A percentile compares a stretch with the other conserved stretches of the same genome.
These are phyloP conservation scores for Umbelopsis isabellina DNA, from an alignment of 192 early-diverging fungal genomes.

Conservation along the genomic window DNA sequence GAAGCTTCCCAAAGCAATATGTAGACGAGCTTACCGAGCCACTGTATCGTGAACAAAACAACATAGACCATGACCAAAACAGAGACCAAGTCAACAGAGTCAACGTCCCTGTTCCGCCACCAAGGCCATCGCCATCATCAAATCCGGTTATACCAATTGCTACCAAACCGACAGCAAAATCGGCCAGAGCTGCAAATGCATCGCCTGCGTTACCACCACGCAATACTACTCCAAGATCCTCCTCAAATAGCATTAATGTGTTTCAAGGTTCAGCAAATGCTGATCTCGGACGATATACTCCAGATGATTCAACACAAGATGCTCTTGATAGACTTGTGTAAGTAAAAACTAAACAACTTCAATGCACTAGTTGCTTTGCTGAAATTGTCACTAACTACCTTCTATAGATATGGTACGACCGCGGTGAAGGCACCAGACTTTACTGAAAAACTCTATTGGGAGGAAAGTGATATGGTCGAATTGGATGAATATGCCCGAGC, in stretches of 20 bases:
- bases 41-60: neutral
- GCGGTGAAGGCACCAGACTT: neutral
- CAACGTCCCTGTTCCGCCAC: neutral
- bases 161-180: neutral
- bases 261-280: neutral
- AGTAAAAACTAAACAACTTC: neutral
- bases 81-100: neutral
- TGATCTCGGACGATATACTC: neutral
- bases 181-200: neutral
- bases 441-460: neutral
- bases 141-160: slow-evolving; percentile 5
- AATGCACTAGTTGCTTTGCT: neutral
- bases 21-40: neutral
- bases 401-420: neutral
- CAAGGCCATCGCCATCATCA: neutral
- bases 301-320: neutral
- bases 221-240: neutral
- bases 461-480: slow-evolving; percentile 37
- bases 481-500: slow-evolving; percentile 33
- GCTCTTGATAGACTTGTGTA: slow-evolving; percentile 10
- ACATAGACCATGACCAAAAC: neutral
- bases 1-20: slow-evolving; percentile 19
- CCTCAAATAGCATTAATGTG: neutral
- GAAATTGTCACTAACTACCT: neutral
- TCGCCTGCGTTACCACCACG: slow-evolving; percentile 3